Base-by-base conservation (phyloP, 768 basidiomycete genomes). In the Hydnomerulius pinastri region DNA sequence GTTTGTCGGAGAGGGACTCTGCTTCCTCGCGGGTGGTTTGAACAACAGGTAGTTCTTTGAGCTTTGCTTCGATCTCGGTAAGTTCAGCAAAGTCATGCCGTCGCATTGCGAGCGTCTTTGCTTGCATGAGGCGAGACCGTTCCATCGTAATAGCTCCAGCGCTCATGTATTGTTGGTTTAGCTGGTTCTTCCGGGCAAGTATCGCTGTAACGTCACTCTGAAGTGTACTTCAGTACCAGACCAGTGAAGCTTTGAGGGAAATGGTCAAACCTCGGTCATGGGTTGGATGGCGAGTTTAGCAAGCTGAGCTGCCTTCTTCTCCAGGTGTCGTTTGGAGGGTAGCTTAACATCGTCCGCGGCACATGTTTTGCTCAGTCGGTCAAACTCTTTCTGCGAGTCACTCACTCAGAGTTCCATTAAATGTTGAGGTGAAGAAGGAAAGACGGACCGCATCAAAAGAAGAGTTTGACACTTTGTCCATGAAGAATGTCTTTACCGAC, bases 381-480 rank as follows among this genome's bases (percentile, higher is more conserved):
- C 80, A 65, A 84, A 90, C 65, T 96, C 92, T 66, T 79, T 78
- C 90, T 92, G 63, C 40, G 57, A 33, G 44, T 46, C 32, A 23
- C 23, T 20, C 20, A 20, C 43, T 60, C 32, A 63, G 54, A 48
- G 11, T 35, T 36, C n/a, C 15, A 27, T 15, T 55, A 32, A 48
- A 43, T 39, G 28, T 15, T 32, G 42, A 6, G 30, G 44, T 52
- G 29, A 4, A 35, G 7, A 30, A 9, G 5, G 11, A 38, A 30
- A 15, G 6, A 76, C 83, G 43, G 41, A 94, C 95, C 54, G 74
- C 67, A 10, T 71, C 72, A 50, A 92, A 86, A 3, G 70, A 49
- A 1, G 79, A 70, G 63, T 98, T 96, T 6, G 92, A 96, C 7
- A 96, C 83, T 57, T 86, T 87, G 63, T 93, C 91, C 86, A 99